Evolutionary conservation across 2,329 filamentous ascomycete genomes (phyloP), one percentile per base, ranked within the genome.

Genomic region (Ascochyta fabae): DNA sequence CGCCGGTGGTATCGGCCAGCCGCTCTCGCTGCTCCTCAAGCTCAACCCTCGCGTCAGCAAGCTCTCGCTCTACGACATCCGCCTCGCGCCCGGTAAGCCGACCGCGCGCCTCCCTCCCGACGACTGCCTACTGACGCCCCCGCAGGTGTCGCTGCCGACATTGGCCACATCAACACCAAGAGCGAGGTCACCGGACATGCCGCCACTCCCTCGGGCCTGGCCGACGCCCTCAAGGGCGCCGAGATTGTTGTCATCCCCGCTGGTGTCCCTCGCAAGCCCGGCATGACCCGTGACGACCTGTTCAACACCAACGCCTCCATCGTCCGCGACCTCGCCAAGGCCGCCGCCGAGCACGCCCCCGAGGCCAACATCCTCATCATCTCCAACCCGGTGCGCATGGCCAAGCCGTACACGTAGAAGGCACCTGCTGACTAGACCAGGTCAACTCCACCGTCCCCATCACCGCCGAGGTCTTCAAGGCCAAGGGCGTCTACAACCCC

Each of bases 301-400:
- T 99, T 99, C 92, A 98, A 98, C 88, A 99, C 94, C 86, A 99
- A 99, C 81, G 95, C 95, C 80, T 96, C 92, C 78, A 99, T 99
- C 79, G 95, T 99, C 78, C 93, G 94, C 76, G 95, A 98, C 81
- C 88, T 99, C 67, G 93, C 94, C 83, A 96, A 96, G 87, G 93
- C 92, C 73, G 88, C 87, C 75, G 95, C 95, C 74, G 88, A 96
- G 74, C 86, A 91, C 69, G 86, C 89, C 76, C 95, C 95, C 73
- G 85, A 97, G 65, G 95, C 95, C 80, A 96, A 96, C 83, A 85
- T 98, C 79, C 88, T 98, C 77, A 87, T 99, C 85, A 99, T 99
- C 83, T 87, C 93, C 81, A 99, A 99, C 88, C 95, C 95, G 61
- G 93, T 86, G 81, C 54, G 83, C 72, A 31, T 33, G 3, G 2